Evolutionary conservation across 495 filamentous ascomycete species (phyloP), one percentile per base, ranked within the genome.

Genomic region (Trichodelitschia bisporula): DNA sequence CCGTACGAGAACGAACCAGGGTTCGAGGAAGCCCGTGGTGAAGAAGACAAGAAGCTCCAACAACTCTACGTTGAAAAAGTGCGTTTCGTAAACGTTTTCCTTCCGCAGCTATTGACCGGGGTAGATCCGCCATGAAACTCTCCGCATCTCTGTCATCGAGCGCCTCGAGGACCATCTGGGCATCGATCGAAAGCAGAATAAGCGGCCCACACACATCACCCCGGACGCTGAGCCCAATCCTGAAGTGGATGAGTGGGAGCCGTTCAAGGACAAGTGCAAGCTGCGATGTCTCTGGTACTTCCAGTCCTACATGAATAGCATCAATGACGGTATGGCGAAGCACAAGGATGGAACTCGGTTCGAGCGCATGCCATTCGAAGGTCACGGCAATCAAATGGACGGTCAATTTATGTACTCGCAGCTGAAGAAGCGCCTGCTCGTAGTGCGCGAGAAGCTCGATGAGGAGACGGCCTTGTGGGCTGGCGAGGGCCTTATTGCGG

Each of bases 1-100:
- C 86, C 86, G 0, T 97, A 91, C 49, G 78, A 86, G 48, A 90
- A 93, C 40, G 86, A 97, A 44, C 86, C 86, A 12, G 86, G 86
- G 5, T 92, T 75, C 40, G 86, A 93, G 40, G 62, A 73, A 30
- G 64, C 69, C 13, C 69, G 68, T 19, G 61, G 64, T 14, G 49
- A 56, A 2, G 50, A 59, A 8, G 75, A 91, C 43, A 70, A 76
- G 53, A 66, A 72, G 45, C 62, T 70, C 28, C 77, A 77, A 48
- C 61, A 69, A 35, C 53, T 65, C n/a, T 97, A 97, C 49, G 59
- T 77, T 19, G 69, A 69, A 15, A 97, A 97, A 65, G 79, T 84
- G 48, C 37, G 33, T 32, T 8, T 19, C 12, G n/a, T 3, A 8
- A 12, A 25, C 8, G 12, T 8, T n/a, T 25, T 11, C 19, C 4